These are phyloP conservation scores for Boletus barrowsii DNA, from an alignment of 768 basidiomycete genomes.

Conservation along the genomic window DNA sequence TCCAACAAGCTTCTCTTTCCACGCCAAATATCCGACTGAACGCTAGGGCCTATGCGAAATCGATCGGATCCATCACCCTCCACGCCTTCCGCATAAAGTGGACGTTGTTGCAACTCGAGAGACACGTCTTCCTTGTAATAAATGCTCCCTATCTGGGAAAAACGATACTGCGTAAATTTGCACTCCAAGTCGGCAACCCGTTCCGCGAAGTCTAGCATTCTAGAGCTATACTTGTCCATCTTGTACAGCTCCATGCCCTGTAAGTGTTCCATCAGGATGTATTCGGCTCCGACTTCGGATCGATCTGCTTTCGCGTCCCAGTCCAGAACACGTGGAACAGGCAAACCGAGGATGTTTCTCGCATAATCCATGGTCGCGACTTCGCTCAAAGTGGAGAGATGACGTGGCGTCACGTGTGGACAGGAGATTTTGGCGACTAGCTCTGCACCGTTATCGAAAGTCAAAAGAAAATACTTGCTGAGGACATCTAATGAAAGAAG, in stretches of 20 bases:
- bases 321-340: slow-evolving; percentile 28
- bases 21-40: slow-evolving; percentile 20
- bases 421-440: slow-evolving; percentile 16
- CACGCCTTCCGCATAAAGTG: slow-evolving; percentile 21
- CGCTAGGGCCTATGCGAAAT: slow-evolving; percentile 7
- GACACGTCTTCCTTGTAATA: slow-evolving; percentile 33
- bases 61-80: slow-evolving; percentile 31
- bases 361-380: slow-evolving; percentile 36
- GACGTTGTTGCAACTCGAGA: slow-evolving; percentile 2
- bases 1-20: too few species aligned
- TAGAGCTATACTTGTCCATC: background rate
- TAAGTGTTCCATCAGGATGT: slow-evolving; percentile 35
- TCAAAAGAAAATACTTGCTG: too few species aligned
- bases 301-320: slow-evolving; percentile 26
- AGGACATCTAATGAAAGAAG: too few species aligned
- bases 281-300: slow-evolving; percentile 27
- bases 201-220: slow-evolving; percentile 10
- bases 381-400: slow-evolving; percentile 34
- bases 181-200: slow-evolving; percentile 21
- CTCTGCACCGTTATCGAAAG: too few species aligned
- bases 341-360: slow-evolving; percentile 24
- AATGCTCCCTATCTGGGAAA: slow-evolving; percentile 35
- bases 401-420: slow-evolving; percentile 26
- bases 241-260: slow-evolving; percentile 22
- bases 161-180: slow-evolving; percentile 15